A percentile compares a stretch with the other conserved stretches of the same genome.
These are phyloP conservation scores for Solanum gracilifrons DNA, from an alignment of 257 asterid genomes.

Conservation along the genomic window DNA sequence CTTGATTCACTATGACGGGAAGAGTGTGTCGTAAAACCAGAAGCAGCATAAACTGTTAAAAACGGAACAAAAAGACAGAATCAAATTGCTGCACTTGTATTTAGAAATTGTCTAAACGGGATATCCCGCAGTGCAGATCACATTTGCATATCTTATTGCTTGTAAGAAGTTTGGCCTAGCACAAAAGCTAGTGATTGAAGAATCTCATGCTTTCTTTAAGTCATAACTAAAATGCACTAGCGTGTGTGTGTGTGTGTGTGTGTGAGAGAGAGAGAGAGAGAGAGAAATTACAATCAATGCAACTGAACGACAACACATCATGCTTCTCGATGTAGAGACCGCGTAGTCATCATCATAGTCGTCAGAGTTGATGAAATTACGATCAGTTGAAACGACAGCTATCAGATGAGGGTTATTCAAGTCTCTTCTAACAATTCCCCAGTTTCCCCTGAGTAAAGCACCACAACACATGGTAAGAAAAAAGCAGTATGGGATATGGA, in stretches of 20 bases:
- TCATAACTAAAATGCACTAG: not conserved
- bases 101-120: not conserved
- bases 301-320: conserved; percentile 62
- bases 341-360: conserved; percentile 48
- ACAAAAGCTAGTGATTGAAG: not conserved
- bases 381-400: conserved; percentile 71
- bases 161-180: not conserved
- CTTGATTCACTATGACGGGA: conserved; percentile 57
- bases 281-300: conserved; percentile 56
- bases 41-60: conserved; percentile 74
- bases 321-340: conserved; percentile 56
- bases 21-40: conserved; percentile 74
- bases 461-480: not conserved
- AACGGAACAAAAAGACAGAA: not conserved
- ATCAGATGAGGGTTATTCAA: conserved; percentile 57
- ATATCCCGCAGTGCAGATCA: not conserved
- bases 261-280: conserved; percentile 13
- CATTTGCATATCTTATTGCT: not conserved
- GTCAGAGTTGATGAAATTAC: conserved; percentile 33
- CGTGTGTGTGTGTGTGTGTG: not conserved
- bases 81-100: not conserved
- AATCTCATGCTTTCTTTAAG: not conserved
- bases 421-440: conserved; percentile 85
- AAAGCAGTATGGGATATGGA: not conserved
- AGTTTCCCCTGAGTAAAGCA: conserved; percentile 60